phyloP scores from a whole-genome alignment of 208 protist species.

The Entamoeba nuttalli region DNA sequence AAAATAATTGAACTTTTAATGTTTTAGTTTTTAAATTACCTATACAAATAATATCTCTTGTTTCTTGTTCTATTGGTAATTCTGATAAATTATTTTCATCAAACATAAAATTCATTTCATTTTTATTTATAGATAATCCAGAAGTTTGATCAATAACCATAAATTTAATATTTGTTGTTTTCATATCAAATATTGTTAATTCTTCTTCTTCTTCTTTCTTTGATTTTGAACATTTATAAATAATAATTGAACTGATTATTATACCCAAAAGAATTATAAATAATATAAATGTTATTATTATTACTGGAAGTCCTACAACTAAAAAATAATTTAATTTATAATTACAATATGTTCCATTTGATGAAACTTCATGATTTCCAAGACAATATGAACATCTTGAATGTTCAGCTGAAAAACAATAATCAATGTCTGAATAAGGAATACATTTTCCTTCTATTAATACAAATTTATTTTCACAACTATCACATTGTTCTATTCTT shows the following conservation, averaged over 20 bases:
- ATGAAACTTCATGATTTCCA: background rate
- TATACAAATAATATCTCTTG: background rate
- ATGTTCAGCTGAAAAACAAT: background rate
- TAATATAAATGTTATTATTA: background rate
- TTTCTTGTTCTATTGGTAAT: background rate
- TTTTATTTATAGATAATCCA: background rate
- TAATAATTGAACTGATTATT: background rate
- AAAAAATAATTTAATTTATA: background rate
- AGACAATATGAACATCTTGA: background rate
- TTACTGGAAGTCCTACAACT: background rate
- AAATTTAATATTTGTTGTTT: background rate
- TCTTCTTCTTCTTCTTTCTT: background rate
- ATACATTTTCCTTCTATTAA: background rate
- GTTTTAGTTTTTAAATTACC: background rate
- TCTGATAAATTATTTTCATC: background rate
- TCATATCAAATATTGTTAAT: background rate
- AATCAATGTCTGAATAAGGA: background rate
- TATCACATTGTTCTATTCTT: background rate
- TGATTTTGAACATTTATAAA: background rate
- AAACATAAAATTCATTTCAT: background rate
- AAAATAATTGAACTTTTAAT: too few species aligned
- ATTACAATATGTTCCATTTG: background rate
- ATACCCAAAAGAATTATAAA: too few species aligned
- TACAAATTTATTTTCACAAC: background rate
- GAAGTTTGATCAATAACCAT: background rate